phyloP scores from a whole-genome alignment of 768 basidiomycete genomes.

The Macrocybe gigantea region DNA sequence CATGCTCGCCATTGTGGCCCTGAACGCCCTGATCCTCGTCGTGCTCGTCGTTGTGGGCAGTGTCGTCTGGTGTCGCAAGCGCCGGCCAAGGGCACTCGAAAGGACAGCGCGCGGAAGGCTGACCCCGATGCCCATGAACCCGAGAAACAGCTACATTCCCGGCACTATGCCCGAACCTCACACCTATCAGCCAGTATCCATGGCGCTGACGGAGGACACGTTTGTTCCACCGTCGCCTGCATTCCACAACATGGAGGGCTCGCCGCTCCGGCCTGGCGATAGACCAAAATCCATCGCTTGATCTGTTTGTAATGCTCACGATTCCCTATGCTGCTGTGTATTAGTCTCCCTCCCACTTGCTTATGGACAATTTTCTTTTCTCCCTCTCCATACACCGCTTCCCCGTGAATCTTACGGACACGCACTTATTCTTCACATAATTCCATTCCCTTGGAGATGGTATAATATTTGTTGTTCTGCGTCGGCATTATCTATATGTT shows the following conservation, averaged over 20 bases:
- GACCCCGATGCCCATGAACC: slow-evolving; percentile 54
- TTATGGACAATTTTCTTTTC: neutral
- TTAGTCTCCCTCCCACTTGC: neutral
- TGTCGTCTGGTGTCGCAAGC: slow-evolving; percentile 46
- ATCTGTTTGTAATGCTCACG: slow-evolving; percentile 1
- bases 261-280: slow-evolving; percentile 23
- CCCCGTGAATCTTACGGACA: too few relatives aligned
- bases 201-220: slow-evolving; percentile 55
- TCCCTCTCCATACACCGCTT: too few relatives aligned
- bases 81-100: slow-evolving; percentile 21
- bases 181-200: slow-evolving; percentile 70
- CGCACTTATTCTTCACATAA: too few relatives aligned
- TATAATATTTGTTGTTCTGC: too few relatives aligned
- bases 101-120: slow-evolving; percentile 36
- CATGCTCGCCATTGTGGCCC: slow-evolving; percentile 68
- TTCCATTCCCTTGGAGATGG: too few relatives aligned
- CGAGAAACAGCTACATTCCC: slow-evolving; percentile 8
- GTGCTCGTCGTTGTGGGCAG: slow-evolving; percentile 49
- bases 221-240: slow-evolving; percentile 55
- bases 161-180: slow-evolving; percentile 26
- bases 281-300: slow-evolving; percentile 41
- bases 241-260: slow-evolving; percentile 40
- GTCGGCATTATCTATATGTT: too few relatives aligned
- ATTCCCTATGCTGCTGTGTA: neutral
- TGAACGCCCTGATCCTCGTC: slow-evolving; percentile 70